Base-by-base conservation (phyloP, 371 early-diverging fungal species). In the Mortierella sp. region DNA sequence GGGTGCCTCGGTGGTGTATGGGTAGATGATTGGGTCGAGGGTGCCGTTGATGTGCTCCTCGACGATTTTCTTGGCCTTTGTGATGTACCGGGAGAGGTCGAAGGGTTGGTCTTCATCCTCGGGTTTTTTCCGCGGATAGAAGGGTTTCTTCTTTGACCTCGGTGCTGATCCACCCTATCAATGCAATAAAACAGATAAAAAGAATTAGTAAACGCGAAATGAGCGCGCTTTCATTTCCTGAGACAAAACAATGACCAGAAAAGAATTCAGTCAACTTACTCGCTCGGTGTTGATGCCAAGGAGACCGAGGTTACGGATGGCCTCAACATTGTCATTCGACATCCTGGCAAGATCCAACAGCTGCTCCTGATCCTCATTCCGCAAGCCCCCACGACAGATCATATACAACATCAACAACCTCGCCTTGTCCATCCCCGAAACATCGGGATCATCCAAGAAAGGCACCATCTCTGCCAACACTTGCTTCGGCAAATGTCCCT, bases 321-420 rank as follows among this genome's bases (percentile, higher is more conserved):
- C 95, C 56, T 96, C 96, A 44, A 92, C 90, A 74, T 95, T 94
- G 35, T 93, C 91, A n/a, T 92, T 89, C 16, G 91, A 89, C 24
- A 99, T 88, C 71, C 94, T 92, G 16, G 97, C 98, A 79, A 92
- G 91, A 5, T 95, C 92, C 46, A 95, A 84, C 43, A 98, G 87
- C 60, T 90, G 83, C 38, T 94, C 93, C 0, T 96, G 88, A 73
- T 97, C 91, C 32, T 92, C 95, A 8, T 88, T 89, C 88, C 88
- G 44, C 90, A 90, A 70, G 87, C 97, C 79, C 92, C 95, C 56
- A 90, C 95, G 72, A 93, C 91, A 73, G 44, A 97, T 94, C 51
- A 96, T 95, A 89, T 96, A 96, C 16, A 98, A 79, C 92, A 98
- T 91, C 75, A 98, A 89, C 71, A 98, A 88, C 11, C 99, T 96